Conservation (phyloP, 306 rosid genomes). For the Cercis canadensis region DNA sequence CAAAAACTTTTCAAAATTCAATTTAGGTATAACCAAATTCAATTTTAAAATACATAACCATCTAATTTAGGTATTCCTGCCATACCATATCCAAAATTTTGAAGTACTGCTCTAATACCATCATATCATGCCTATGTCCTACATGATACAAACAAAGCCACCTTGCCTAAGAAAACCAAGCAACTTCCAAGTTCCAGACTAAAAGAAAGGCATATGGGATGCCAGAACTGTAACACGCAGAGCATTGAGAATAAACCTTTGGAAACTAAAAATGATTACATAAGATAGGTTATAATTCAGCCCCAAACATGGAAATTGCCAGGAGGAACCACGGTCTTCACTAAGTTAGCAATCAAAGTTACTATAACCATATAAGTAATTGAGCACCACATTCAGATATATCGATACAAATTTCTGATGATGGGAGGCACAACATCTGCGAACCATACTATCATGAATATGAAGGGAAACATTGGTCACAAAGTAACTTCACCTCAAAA, state of each 20-base stretch:
- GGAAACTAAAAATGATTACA: not conserved
- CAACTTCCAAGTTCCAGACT: not conserved
- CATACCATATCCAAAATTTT: not conserved
- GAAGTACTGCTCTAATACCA: not conserved
- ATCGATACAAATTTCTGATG: not conserved
- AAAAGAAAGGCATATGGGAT: not conserved
- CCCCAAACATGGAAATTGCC: not conserved
- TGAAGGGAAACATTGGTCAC: not conserved
- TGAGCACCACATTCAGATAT: not conserved
- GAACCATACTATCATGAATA: not conserved
- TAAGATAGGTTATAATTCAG: not conserved
- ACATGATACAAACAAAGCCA: not conserved
- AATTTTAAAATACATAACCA: not conserved
- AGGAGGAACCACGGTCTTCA: not conserved
- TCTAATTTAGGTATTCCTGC: not conserved
- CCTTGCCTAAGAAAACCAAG: not conserved
- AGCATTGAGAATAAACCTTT: not conserved
- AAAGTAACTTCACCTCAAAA: not conserved
- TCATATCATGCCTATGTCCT: not conserved
- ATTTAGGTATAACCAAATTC: not conserved
- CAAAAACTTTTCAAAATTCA: not conserved
- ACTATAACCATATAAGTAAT: not conserved
- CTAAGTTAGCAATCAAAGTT: not conserved
- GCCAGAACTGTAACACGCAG: not conserved
- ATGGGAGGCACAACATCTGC: not conserved